Conservation (phyloP, 768 basidiomycete genomes). For the Rhodocollybia butyracea region DNA sequence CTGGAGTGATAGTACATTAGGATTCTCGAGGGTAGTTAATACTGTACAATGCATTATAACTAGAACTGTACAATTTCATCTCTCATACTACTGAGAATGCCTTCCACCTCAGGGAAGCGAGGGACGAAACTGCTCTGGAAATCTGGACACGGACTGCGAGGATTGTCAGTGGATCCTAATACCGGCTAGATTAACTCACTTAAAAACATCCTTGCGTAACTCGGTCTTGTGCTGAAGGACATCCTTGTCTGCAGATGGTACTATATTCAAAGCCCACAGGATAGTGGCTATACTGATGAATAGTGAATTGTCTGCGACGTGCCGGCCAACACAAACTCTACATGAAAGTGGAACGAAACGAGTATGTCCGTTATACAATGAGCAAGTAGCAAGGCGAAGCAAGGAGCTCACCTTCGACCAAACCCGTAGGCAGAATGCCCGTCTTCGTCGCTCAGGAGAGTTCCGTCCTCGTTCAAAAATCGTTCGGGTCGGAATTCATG, state of each 20-base stretch:
- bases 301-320: conserved; percentile 2
- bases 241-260: background rate
- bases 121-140: background rate
- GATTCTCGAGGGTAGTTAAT: too few species aligned
- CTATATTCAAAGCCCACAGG: background rate
- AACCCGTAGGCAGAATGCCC: conserved; percentile 3
- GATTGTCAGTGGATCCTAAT: background rate
- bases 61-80: background rate
- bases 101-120: background rate
- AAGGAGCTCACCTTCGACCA: background rate
- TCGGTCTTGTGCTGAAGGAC: background rate
- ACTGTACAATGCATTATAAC: too few species aligned
- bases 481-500: background rate
- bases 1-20: too few species aligned
- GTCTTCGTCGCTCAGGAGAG: background rate
- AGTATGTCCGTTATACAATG: background rate
- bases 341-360: background rate
- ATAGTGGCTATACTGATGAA: conserved; percentile 6
- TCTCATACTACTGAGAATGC: background rate
- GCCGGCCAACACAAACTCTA: conserved; percentile 2
- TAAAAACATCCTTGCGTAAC: background rate
- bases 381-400: background rate
- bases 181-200: background rate
- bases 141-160: background rate
- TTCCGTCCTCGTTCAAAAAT: background rate